Percentiles rank a stretch among this genome's conserved stretches.
Conservation (phyloP, 495 filamentous ascomycete species). For the Clohesyomyces aquaticus region DNA sequence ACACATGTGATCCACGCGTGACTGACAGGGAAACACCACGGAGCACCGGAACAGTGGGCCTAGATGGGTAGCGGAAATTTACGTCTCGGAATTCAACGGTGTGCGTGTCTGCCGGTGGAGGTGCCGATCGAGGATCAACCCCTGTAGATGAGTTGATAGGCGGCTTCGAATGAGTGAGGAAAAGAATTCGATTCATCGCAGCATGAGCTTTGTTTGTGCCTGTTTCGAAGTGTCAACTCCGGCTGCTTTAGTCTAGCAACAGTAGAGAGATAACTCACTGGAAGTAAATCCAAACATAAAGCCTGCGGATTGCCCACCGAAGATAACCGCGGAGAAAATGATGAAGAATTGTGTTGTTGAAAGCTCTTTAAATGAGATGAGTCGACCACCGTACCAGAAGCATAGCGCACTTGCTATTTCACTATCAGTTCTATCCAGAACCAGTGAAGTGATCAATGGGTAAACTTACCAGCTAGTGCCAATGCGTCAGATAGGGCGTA, state of each 20-base stretch:
- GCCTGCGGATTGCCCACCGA: slow-evolving; percentile 80
- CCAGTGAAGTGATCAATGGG: neutral
- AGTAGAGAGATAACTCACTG: neutral
- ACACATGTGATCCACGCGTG: slow-evolving; percentile 39
- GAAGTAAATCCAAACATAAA: slow-evolving; percentile 61
- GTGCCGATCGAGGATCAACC: slow-evolving; percentile 66
- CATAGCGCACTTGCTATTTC: slow-evolving; percentile 84
- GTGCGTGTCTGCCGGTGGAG: slow-evolving; percentile 62
- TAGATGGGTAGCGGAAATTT: slow-evolving; percentile 36
- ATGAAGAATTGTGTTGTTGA: slow-evolving; percentile 82
- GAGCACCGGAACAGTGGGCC: slow-evolving; percentile 30
- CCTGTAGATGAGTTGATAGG: slow-evolving; percentile 77
- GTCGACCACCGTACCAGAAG: slow-evolving; percentile 88
- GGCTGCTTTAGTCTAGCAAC: too few species aligned
- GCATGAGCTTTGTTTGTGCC: slow-evolving; percentile 89
- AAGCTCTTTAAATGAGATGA: slow-evolving; percentile 69
- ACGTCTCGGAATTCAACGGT: slow-evolving; percentile 39
- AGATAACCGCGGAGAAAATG: slow-evolving; percentile 77
- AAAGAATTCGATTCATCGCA: slow-evolving; percentile 48
- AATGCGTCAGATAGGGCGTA: slow-evolving; percentile 80
- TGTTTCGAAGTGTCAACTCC: slow-evolving; percentile 63
- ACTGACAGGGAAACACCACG: slow-evolving; percentile 30
- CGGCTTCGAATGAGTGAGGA: slow-evolving; percentile 56
- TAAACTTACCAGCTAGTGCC: slow-evolving; percentile 44
- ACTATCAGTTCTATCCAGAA: neutral